A percentile compares a stretch with the other conserved stretches of the same genome.
phyloP scores from a whole-genome alignment of 257 asterid species.

The Handroanthus guayacan region DNA sequence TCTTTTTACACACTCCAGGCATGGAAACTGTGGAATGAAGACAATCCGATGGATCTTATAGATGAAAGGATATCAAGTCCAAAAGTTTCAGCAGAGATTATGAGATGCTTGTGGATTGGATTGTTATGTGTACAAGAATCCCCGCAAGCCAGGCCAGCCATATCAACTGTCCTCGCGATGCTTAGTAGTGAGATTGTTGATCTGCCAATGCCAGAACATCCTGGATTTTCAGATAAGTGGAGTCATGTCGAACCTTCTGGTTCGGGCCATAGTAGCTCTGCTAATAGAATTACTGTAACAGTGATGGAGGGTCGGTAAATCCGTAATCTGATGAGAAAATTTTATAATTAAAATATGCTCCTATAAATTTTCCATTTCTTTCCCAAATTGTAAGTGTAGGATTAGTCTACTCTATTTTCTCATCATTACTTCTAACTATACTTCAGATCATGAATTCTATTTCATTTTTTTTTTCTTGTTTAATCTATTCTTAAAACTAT shows the following conservation, averaged over 20 bases:
- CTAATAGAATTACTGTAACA: background rate
- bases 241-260: background rate
- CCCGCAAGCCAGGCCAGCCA: background rate
- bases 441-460: no score
- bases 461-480: no score
- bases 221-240: background rate
- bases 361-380: background rate
- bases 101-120: conserved; percentile 33
- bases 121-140: conserved; percentile 35
- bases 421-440: no score
- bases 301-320: background rate
- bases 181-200: no score
- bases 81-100: background rate
- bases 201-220: conserved; percentile 2
- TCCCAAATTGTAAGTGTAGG: no score
- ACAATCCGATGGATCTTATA: conserved; percentile 8
- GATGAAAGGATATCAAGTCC: conserved; percentile 26
- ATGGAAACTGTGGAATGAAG: conserved; percentile 40
- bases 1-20: background rate
- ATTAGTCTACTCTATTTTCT: no score
- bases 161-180: no score
- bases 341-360: no score
- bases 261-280: background rate
- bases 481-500: no score
- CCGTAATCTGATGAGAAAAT: no score